A percentile compares a stretch with the other conserved stretches of the same genome.
phyloP scores from a whole-genome alignment of 2,329 filamentous ascomycete species.

The Fusarium luffae region DNA sequence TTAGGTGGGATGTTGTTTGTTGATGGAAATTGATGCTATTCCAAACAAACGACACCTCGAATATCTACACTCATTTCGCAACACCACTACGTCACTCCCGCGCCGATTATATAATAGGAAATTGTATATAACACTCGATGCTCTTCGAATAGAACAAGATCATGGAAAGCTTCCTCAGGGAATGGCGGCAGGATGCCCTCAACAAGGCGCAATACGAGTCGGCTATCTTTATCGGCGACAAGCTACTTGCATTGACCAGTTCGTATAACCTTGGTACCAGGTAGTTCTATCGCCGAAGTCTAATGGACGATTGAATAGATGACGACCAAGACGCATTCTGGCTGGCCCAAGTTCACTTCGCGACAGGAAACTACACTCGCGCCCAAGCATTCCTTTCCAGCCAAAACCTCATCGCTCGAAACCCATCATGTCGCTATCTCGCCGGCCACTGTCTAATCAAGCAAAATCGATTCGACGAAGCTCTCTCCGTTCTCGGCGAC shows the following conservation, averaged over 20 bases:
- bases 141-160: constrained; percentile 1
- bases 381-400: constrained; percentile 87
- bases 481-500: constrained; percentile 86
- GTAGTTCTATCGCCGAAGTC: not conserved
- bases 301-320: constrained; percentile 62
- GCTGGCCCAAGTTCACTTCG: constrained; percentile 98
- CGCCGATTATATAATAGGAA: not conserved
- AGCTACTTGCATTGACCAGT: constrained; percentile 94
- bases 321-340: constrained; percentile 95
- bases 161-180: constrained; percentile 94
- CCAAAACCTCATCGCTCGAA: constrained; percentile 83
- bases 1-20: constrained; percentile 36
- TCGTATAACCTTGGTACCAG: constrained; percentile 48
- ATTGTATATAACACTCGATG: not conserved
- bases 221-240: constrained; percentile 97
- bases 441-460: constrained; percentile 95
- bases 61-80: not conserved
- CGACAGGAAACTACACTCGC: constrained; percentile 92
- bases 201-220: constrained; percentile 97
- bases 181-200: constrained; percentile 94
- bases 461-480: constrained; percentile 89
- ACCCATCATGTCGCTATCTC: constrained; percentile 89
- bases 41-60: constrained; percentile 31
- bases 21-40: constrained; percentile 22
- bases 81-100: not conserved